A percentile compares a stretch with the other conserved stretches of the same genome.
Evolutionary conservation across 2,329 filamentous ascomycete genomes (phyloP).

Genomic region (Nannizzia gypsea): DNA sequence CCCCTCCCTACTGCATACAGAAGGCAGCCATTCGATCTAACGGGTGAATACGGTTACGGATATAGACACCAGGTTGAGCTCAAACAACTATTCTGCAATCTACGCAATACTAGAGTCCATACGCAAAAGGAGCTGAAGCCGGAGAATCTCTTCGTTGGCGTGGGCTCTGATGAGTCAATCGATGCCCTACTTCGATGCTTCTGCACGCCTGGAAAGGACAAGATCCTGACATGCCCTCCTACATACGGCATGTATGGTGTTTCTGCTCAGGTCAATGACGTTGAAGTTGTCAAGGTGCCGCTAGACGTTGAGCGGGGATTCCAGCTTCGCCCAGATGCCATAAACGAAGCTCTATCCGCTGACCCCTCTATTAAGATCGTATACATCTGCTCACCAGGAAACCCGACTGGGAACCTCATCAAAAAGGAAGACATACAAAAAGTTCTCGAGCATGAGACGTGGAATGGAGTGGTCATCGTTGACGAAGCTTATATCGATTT

Average conservation of each 20-base stretch:
- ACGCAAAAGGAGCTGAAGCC: conserved; percentile 61
- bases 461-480: conserved; percentile 88
- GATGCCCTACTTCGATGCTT: conserved; percentile 89
- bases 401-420: conserved; percentile 75
- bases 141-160: conserved; percentile 83
- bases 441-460: conserved; percentile 73
- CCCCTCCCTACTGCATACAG: neutral
- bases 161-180: conserved; percentile 93
- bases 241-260: conserved; percentile 99
- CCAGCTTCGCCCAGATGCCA: conserved; percentile 56
- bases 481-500: conserved; percentile 99
- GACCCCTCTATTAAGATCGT: conserved; percentile 66
- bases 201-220: conserved; percentile 74
- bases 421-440: conserved; percentile 60
- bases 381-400: conserved; percentile 90
- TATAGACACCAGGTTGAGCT: conserved; percentile 65
- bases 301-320: conserved; percentile 62
- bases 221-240: conserved; percentile 86
- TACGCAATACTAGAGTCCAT: conserved; percentile 74
- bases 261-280: conserved; percentile 86
- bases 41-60: neutral
- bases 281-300: conserved; percentile 75
- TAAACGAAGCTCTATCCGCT: conserved; percentile 53
- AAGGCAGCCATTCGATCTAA: neutral
- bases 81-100: conserved; percentile 72